Evolutionary conservation across 805 yeast genomes (phyloP).

Genomic region (Wickerhamia fluorescens): DNA sequence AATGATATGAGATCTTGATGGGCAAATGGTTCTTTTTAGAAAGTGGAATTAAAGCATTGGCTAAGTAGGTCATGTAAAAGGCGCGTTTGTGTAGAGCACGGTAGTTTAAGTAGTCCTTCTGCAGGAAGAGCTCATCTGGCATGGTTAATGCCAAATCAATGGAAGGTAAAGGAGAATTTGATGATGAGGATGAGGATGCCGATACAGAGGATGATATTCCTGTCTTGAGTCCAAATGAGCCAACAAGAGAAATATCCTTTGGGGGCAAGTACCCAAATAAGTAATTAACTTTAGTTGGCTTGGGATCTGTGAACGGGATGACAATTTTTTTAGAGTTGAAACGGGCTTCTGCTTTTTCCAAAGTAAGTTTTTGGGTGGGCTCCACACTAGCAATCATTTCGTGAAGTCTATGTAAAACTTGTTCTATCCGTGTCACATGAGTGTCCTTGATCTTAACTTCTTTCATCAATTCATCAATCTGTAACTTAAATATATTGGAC

Average conservation of each 20-base stretch:
- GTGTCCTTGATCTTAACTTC: slow-evolving; percentile 73
- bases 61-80: slow-evolving; percentile 74
- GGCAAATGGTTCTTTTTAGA: slow-evolving; percentile 53
- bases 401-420: slow-evolving; percentile 66
- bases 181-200: slow-evolving; percentile 44
- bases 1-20: slow-evolving; percentile 54
- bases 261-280: slow-evolving; percentile 67
- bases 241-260: slow-evolving; percentile 68
- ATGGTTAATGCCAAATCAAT: slow-evolving; percentile 79
- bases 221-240: slow-evolving; percentile 84
- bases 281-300: slow-evolving; percentile 67
- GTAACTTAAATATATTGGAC: slow-evolving; percentile 90
- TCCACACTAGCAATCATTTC: slow-evolving; percentile 63
- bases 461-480: slow-evolving; percentile 82
- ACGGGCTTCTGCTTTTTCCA: slow-evolving; percentile 53
- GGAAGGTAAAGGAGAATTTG: too few relatives aligned
- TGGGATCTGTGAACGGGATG: slow-evolving; percentile 88
- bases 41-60: slow-evolving; percentile 52
- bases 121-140: slow-evolving; percentile 69
- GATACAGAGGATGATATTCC: slow-evolving; percentile 37
- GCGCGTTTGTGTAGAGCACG: slow-evolving; percentile 87
- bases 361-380: slow-evolving; percentile 40
- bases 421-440: slow-evolving; percentile 60
- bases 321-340: slow-evolving; percentile 47
- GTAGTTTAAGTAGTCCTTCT: slow-evolving; percentile 85